Evolutionary conservation across 2,329 filamentous ascomycete genomes (phyloP).

Genomic region (Capronia coronata): DNA sequence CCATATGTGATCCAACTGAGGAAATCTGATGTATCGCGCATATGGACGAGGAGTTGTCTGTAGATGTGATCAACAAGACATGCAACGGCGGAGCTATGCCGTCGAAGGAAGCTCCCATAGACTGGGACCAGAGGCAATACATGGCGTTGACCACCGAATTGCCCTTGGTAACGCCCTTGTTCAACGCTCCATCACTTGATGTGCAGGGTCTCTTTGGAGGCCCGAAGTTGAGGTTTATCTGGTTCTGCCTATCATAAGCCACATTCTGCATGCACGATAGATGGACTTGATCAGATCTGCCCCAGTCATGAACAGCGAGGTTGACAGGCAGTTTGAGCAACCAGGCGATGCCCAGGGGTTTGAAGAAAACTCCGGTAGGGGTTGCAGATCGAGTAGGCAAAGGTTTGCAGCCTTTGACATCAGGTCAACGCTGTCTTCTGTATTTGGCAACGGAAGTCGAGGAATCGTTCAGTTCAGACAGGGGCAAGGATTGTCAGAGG

Average conservation of each 20-base stretch:
- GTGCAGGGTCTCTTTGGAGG: neutral
- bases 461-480: neutral
- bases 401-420: neutral
- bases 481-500: neutral
- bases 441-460: no score
- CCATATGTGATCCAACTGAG: conserved; percentile 2
- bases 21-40: conserved; percentile 18
- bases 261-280: neutral
- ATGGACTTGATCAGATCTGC: neutral
- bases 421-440: no score
- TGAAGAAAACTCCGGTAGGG: neutral
- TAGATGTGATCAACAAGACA: neutral
- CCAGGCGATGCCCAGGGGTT: neutral
- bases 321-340: neutral
- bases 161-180: neutral
- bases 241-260: neutral
- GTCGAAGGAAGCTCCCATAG: conserved; percentile 1
- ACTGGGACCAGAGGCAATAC: neutral
- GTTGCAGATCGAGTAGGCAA: neutral
- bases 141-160: neutral
- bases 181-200: neutral
- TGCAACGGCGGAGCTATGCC: neutral
- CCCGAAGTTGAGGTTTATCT: neutral
- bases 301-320: neutral
- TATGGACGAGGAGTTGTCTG: neutral